Evolutionary conservation across 805 yeast genomes (phyloP).

Genomic region (Tetrapisispora fleetii): DNA sequence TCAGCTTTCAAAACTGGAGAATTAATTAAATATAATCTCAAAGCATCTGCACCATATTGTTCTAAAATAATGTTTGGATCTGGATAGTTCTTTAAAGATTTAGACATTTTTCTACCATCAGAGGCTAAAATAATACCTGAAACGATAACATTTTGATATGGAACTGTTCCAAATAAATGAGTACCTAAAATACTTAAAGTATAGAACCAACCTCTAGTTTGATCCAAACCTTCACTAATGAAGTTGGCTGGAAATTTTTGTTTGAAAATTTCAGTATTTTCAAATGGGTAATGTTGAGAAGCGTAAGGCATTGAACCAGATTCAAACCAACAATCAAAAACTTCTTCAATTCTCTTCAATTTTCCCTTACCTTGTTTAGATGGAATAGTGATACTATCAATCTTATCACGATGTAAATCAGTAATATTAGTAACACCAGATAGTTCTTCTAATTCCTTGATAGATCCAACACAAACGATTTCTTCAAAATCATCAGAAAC

Average conservation of each 20-base stretch:
- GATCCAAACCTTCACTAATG: conserved; percentile 97
- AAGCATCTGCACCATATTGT: conserved; percentile 95
- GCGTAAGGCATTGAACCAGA: conserved; percentile 99
- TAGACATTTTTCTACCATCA: conserved; percentile 99
- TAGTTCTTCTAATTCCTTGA: conserved; percentile 74
- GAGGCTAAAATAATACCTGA: conserved; percentile 94
- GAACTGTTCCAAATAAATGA: conserved; percentile 83
- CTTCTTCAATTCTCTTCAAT: conserved; percentile 89
- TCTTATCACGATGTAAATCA: conserved; percentile 88
- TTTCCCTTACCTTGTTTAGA: conserved; percentile 81
- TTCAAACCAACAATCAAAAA: conserved; percentile 99
- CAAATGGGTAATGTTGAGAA: conserved; percentile 93
- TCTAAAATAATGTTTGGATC: conserved; percentile 78
- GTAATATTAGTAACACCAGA: conserved; percentile 74
- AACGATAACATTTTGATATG: conserved; percentile 91
- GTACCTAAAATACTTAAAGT: conserved; percentile 93
- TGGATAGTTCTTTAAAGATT: conserved; percentile 95
- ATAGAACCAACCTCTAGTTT: conserved; percentile 99
- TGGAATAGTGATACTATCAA: conserved; percentile 89
- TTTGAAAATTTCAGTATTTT: conserved; percentile 59
- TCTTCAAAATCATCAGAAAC: conserved; percentile 89
- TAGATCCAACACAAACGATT: conserved; percentile 85
- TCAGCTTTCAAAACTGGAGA: conserved; percentile 97
- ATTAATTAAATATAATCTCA: conserved; percentile 89
- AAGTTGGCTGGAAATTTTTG: conserved; percentile 91